These are phyloP conservation scores for Phytophthora podocarpi DNA, from an alignment of 352 stramenopile genomes.

Conservation along the genomic window DNA sequence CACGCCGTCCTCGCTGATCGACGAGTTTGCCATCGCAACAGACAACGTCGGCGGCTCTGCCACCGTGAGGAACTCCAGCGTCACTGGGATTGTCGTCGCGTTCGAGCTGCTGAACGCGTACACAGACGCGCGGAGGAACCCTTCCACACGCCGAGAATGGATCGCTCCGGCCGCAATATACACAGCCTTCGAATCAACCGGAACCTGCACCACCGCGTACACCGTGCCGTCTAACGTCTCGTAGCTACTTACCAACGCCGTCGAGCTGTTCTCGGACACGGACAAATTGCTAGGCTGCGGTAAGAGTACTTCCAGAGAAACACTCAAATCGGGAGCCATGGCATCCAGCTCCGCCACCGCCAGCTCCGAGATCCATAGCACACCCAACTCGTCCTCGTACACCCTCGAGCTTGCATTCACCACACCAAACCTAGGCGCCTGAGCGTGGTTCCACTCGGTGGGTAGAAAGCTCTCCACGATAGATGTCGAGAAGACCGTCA, in stretches of 20 bases:
- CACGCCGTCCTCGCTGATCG: conserved; percentile 11
- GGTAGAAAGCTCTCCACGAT: conserved; percentile 7
- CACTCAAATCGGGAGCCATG: conserved; percentile 4
- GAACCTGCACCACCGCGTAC: conserved; percentile 14
- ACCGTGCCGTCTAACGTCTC: conserved; percentile 8
- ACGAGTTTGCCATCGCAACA: conserved; percentile 5
- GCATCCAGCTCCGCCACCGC: conserved; percentile 13
- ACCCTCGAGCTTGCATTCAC: conserved; percentile 18
- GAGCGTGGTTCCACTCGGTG: conserved; percentile 27
- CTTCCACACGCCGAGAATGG: conserved; percentile 1
- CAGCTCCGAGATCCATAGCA: conserved; percentile 24
- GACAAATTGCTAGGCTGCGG: conserved; percentile 6
- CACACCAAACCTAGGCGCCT: conserved; percentile 15
- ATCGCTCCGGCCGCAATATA: conserved; percentile 8
- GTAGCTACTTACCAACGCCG: not conserved
- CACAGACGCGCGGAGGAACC: conserved; percentile 24
- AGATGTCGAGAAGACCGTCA: conserved; percentile 28
- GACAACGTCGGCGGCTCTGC: conserved; percentile 15
- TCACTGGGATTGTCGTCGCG: conserved; percentile 12
- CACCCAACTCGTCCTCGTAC: conserved; percentile 29
- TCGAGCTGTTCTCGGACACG: conserved; percentile 15
- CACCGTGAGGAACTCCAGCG: conserved; percentile 25
- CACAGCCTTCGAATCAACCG: conserved; percentile 13
- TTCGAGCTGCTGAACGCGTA: conserved; percentile 35
- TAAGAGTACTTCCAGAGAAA: conserved; percentile 24